A percentile compares a stretch with the other conserved stretches of the same genome.
Conservation (phyloP, 345 rosid species). For the Ceriops zippeliana region DNA sequence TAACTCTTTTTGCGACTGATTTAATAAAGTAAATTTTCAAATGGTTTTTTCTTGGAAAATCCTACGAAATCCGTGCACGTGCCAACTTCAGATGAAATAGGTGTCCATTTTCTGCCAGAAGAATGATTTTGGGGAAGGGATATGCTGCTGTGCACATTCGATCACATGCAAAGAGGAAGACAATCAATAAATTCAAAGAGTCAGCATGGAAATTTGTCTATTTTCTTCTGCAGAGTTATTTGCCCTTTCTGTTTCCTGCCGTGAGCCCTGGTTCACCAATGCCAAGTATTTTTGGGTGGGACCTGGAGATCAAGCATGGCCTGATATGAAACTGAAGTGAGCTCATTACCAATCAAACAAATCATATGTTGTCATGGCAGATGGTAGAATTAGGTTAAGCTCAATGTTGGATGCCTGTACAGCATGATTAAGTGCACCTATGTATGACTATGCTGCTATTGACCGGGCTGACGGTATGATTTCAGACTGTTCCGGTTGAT, state of each 20-base stretch:
- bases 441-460: no score
- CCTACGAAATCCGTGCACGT: neutral
- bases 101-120: conserved; percentile 17
- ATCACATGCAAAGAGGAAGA: conserved; percentile 43
- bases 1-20: no score
- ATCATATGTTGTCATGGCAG: neutral
- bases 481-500: neutral
- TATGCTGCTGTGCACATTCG: conserved; percentile 22
- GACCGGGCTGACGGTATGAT: no score
- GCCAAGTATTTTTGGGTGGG: conserved; percentile 88
- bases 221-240: conserved; percentile 81
- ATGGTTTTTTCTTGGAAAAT: no score
- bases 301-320: conserved; percentile 94
- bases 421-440: no score
- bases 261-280: conserved; percentile 85
- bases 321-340: conserved; percentile 75
- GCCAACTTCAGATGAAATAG: neutral
- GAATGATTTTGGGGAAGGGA: conserved; percentile 55
- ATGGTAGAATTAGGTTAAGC: neutral
- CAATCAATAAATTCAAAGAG: conserved; percentile 79
- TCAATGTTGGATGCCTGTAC: neutral
- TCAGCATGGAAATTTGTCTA: conserved; percentile 95
- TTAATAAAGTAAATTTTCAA: no score
- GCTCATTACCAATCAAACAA: neutral
- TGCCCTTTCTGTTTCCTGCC: conserved; percentile 68